These are phyloP conservation scores for Sisymbrium irio DNA, from an alignment of 345 rosid genomes.

Conservation along the genomic window DNA sequence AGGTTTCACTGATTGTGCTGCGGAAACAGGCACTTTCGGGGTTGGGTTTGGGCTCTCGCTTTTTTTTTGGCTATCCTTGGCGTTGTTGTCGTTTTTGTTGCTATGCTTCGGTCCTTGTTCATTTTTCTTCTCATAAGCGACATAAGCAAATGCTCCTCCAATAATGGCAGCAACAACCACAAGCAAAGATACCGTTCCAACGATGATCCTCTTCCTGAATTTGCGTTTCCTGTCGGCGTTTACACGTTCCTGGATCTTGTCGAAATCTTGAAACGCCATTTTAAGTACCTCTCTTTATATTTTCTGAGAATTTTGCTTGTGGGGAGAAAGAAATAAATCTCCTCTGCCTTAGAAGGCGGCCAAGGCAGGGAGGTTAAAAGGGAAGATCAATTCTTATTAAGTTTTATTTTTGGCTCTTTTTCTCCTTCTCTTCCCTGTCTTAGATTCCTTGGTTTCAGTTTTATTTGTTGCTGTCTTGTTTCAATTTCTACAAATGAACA, in stretches of 20 bases:
- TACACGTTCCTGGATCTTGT: slow-evolving; percentile 64
- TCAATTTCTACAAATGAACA: slow-evolving; percentile 1
- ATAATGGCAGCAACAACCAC: slow-evolving; percentile 40
- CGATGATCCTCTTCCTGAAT: slow-evolving; percentile 43
- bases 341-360: slow-evolving; percentile 50
- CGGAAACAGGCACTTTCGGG: slow-evolving; percentile 6
- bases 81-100: background rate
- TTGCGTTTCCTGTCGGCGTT: slow-evolving; percentile 52
- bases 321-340: slow-evolving; percentile 41
- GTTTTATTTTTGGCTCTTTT: slow-evolving; percentile 14
- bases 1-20: slow-evolving; percentile 9
- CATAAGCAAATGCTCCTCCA: slow-evolving; percentile 41
- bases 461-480: slow-evolving; percentile 23
- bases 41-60: background rate
- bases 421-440: background rate
- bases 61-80: slow-evolving; percentile 2
- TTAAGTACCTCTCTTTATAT: background rate
- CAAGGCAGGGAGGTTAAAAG: slow-evolving; percentile 53
- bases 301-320: slow-evolving; percentile 17
- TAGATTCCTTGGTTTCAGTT: slow-evolving; percentile 15
- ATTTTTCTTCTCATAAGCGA: slow-evolving; percentile 25
- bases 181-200: slow-evolving; percentile 39
- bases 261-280: slow-evolving; percentile 95
- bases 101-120: background rate
- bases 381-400: background rate